Conservation (phyloP, 441 rosid genomes). For the Kokia cookei region DNA sequence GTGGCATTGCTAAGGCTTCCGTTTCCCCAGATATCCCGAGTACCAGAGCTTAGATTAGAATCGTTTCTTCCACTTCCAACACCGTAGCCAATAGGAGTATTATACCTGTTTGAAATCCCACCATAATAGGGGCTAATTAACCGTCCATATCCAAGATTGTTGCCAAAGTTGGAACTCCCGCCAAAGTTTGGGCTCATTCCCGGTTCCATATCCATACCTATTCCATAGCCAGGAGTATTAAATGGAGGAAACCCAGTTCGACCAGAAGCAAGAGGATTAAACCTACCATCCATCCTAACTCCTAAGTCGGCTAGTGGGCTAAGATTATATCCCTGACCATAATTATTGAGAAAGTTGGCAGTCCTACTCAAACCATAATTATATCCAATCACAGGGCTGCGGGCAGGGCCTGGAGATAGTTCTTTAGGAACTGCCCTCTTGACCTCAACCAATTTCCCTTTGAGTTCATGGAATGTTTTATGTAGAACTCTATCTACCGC, state of each 20-base stretch:
- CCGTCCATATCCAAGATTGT: constrained; percentile 43
- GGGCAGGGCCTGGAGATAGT: constrained; percentile 32
- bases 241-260: constrained; percentile 43
- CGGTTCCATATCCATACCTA: constrained; percentile 45
- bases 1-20: constrained; percentile 31
- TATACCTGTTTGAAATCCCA: constrained; percentile 42
- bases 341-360: constrained; percentile 44
- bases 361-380: constrained; percentile 41
- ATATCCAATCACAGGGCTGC: constrained; percentile 48
- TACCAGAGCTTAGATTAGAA: constrained; percentile 36
- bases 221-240: constrained; percentile 39
- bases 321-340: constrained; percentile 45
- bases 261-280: constrained; percentile 47
- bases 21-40: constrained; percentile 60
- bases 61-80: constrained; percentile 36
- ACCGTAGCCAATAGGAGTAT: constrained; percentile 45
- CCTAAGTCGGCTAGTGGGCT: constrained; percentile 36
- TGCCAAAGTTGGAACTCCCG: constrained; percentile 34
- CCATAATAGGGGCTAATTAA: constrained; percentile 34
- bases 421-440: constrained; percentile 74
- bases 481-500: constrained; percentile 59
- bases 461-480: constrained; percentile 59
- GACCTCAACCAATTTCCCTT: constrained; percentile 70
- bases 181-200: constrained; percentile 39
- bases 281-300: constrained; percentile 41